phyloP scores from a whole-genome alignment of 352 stramenopile genomes.

The Sclerospora graminicola region DNA sequence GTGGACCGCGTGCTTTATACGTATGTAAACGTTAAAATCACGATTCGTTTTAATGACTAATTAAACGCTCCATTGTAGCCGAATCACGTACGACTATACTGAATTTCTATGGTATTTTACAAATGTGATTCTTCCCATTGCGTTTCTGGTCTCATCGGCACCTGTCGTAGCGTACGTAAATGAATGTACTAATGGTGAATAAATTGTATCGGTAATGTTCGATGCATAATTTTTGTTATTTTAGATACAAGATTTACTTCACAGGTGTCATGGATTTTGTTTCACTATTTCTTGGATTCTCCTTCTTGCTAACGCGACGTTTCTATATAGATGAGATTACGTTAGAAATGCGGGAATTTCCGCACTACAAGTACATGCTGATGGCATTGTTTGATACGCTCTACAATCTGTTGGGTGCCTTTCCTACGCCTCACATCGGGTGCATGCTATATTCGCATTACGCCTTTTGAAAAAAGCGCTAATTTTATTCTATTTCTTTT shows the following conservation, averaged over 20 bases:
- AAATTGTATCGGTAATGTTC: not conserved
- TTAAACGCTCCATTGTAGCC: constrained; percentile 17
- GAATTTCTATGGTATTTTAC: constrained; percentile 84
- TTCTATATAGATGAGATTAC: constrained; percentile 65
- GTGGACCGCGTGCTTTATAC: constrained; percentile 82
- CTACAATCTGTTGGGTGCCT: constrained; percentile 73
- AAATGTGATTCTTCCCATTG: constrained; percentile 71
- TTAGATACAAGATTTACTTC: constrained; percentile 75
- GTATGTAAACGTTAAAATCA: constrained; percentile 16
- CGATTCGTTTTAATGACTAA: too few species aligned
- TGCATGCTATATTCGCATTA: constrained; percentile 13
- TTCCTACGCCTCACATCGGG: constrained; percentile 80
- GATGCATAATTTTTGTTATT: not conserved
- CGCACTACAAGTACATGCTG: constrained; percentile 81
- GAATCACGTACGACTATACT: constrained; percentile 84
- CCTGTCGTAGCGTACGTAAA: constrained; percentile 55
- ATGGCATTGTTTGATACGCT: constrained; percentile 82
- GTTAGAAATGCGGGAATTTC: constrained; percentile 67
- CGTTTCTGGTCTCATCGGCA: constrained; percentile 65
- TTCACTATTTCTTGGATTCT: not conserved
- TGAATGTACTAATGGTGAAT: not conserved
- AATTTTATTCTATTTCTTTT: not conserved
- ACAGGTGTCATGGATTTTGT: constrained; percentile 23
- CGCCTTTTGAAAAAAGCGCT: not conserved
- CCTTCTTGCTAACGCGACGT: not conserved